Base-by-base conservation (phyloP, 306 rosid genomes). In the Acacia crassicarpa region DNA sequence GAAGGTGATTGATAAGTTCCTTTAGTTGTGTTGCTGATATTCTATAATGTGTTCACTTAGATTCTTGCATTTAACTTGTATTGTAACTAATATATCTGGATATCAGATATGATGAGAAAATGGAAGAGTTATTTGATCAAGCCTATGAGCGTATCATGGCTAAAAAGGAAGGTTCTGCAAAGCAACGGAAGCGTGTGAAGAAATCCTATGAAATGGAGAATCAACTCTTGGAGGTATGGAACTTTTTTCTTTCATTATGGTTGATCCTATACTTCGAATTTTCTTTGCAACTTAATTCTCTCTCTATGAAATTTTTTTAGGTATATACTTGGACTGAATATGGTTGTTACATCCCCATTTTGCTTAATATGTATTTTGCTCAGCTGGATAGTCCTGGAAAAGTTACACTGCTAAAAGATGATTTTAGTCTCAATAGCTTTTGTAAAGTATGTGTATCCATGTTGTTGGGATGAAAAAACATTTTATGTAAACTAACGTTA, bases 171-270 rank as follows among this genome's bases (percentile, higher is more conserved):
- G 99, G 98, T 79, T 83, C 84, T 79, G 12, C 98, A 78, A 92
- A 86, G 91, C 99, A 90, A 90, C 87, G 96, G 66, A 95, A 93
- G 85, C 96, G 98, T 44, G 56, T 83, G 30, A 95, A 89, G 84
- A 86, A 87, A 70, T 79, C 89, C 11, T 81, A 79, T 83, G 87
- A 91, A 32, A 89, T 84, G 38, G 89, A 89, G 35, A 70, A 80
- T 65, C 80, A 90, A 85, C 89, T 90, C 82, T 83, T 91, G 76
- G 93, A 92, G 98, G 99, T 95, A 86, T 72, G 80, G 22, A 72
- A 17, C 62, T 80, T 27, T 68, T 16, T 14, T 59, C 66, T 59
- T 6, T 59, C 33, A 32, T n/a, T n/a, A 9, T 46, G 27, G n/a
- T 66, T 71, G 72, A 81, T 23, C 12, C 22, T 59, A 43, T 67